Base-by-base conservation (phyloP, 305 asterid species). In the Fraxinus xanthoxyloides region DNA sequence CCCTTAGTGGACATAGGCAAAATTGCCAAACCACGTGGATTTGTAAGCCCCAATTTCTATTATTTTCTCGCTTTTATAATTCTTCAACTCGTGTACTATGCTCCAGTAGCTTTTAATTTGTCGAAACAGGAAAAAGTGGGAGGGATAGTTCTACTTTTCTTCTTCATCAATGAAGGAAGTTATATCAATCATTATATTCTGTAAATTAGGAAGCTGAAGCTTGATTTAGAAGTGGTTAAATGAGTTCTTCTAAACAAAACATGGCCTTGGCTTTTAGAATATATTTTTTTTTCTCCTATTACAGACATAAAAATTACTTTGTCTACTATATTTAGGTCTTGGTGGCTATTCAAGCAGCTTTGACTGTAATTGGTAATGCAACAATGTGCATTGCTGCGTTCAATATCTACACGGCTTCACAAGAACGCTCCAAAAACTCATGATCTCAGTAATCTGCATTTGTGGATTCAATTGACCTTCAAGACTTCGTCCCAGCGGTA, bases 321-420 rank as follows among this genome's bases (percentile, higher is more conserved):
- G 30, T 51, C 79, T 30, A 30, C 69, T 81, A 72, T 76, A 82
- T 85, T 63, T 83, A 94, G 99, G 90, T 90, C 48, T 80, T 94
- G 88, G 99, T 94, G 82, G 97, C 92, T 81, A 87, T 96, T 67
- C 99, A 96, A 90, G 99, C 95, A 12, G 98, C 98, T 65, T 86
- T 96, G 85, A 96, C 99, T 1, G 91, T 93, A 21, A 86, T 94
- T 31, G 98, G 99, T 46, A 96, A 94, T 13, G 88, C 84, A 6
- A 92, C 99, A 67, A 93, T 94, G 95, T 96, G 97, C 88, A 65
- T 94, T 72, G 99, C 99, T 81, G 99, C 98, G 72, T 93, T 90
- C 85, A 93, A 95, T 54, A 93, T 94, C 82, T 93, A 92, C 85
- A 83, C 19, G 46, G 86, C 91, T 0, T 85, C 98, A 63, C 90